These are phyloP conservation scores for Flammula alnicola DNA, from an alignment of 1,284 basidiomycete species.

Conservation along the genomic window DNA sequence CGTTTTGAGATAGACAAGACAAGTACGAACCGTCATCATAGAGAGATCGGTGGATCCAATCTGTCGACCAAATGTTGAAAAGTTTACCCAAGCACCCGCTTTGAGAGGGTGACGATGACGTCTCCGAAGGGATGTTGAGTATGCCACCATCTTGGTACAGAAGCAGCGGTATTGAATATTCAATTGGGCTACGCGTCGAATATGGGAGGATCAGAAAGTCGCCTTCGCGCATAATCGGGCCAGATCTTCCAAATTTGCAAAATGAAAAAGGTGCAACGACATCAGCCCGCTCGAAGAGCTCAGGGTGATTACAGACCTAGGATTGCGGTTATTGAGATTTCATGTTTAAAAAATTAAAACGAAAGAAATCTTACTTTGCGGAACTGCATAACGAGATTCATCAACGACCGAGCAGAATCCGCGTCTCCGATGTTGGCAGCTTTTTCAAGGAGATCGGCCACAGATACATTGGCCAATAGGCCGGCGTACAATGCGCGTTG, in stretches of 20 bases:
- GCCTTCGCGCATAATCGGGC: conserved; percentile 83
- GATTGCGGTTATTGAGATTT: conserved; percentile 14
- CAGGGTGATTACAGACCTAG: conserved; percentile 97
- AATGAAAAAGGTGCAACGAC: conserved; percentile 94
- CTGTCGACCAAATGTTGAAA: conserved; percentile 91
- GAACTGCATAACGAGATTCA: conserved; percentile 99
- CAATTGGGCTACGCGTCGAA: conserved; percentile 88
- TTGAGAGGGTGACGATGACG: conserved; percentile 58
- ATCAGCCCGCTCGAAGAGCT: conserved; percentile 97
- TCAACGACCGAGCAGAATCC: conserved; percentile 89
- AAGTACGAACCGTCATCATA: conserved; percentile 61
- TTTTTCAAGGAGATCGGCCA: conserved; percentile 93
- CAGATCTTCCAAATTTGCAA: conserved; percentile 81
- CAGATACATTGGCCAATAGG: conserved; percentile 91
- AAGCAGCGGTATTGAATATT: conserved; percentile 76
- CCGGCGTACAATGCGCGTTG: conserved; percentile 94
- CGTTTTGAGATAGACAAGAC: not conserved
- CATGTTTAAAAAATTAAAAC: conserved; percentile 1
- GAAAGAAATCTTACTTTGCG: conserved; percentile 73
- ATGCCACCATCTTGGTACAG: conserved; percentile 85
- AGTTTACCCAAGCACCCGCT: conserved; percentile 70
- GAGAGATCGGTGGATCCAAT: conserved; percentile 79
- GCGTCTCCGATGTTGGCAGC: conserved; percentile 89
- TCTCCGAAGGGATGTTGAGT: conserved; percentile 67
- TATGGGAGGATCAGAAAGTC: conserved; percentile 86